Conservation (phyloP, 2,329 filamentous ascomycete species). For the Aspergillus spinulosporus region DNA sequence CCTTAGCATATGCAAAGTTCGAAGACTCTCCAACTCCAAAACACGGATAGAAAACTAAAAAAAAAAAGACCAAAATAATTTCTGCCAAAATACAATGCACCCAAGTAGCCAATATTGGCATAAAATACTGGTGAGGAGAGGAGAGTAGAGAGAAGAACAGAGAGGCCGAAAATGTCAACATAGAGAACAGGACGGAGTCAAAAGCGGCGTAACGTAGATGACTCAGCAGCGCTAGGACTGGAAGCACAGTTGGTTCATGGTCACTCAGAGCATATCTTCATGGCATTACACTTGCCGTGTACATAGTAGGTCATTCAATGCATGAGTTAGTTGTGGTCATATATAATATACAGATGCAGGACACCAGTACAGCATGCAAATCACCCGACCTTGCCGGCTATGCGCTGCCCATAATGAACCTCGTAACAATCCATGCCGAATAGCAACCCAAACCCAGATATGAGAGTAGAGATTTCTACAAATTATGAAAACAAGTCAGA, state of each 20-base stretch:
- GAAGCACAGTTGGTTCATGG: no score
- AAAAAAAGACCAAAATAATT: constrained; percentile 13
- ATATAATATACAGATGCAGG: constrained; percentile 30
- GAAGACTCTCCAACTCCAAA: not conserved
- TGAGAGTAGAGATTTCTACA: constrained; percentile 41
- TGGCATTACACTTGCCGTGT: not conserved
- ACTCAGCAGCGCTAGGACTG: constrained; percentile 5
- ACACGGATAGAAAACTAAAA: not conserved
- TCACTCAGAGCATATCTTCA: no score
- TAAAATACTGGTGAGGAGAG: constrained; percentile 13
- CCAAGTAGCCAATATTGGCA: constrained; percentile 12
- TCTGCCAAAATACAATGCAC: constrained; percentile 11
- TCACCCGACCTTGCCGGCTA: constrained; percentile 30
- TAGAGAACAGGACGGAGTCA: not conserved
- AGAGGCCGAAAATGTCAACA: constrained; percentile 32
- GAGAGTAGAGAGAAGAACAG: not conserved
- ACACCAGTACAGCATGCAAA: constrained; percentile 30
- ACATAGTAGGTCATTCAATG: constrained; percentile 24
- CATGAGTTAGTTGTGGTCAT: constrained; percentile 28
- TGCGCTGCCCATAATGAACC: constrained; percentile 29
- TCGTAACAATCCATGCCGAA: constrained; percentile 23
- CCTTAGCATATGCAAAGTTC: not conserved
- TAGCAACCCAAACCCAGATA: constrained; percentile 18
- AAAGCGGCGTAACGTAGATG: not conserved
- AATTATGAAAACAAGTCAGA: constrained; percentile 18